Evolutionary conservation across 176 grass and related monocot species (phyloP).

Genomic region (Themeda triandra): DNA sequence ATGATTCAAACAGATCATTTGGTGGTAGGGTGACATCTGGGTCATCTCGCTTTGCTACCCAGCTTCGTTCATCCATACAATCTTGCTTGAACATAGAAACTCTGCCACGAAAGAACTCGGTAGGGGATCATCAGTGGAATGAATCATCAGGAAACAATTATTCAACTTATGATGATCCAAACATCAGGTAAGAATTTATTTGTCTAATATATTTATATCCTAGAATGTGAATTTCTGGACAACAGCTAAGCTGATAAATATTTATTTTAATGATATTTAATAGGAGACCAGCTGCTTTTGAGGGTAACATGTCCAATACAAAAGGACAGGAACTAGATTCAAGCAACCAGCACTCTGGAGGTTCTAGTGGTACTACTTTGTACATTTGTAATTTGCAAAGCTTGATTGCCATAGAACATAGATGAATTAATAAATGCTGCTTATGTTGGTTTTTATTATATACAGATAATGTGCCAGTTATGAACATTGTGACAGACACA

Average conservation of each 20-base stretch:
- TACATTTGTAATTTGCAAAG: background rate
- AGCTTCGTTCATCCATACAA: constrained; percentile 27
- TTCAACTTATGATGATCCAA: constrained; percentile 7
- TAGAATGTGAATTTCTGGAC: background rate
- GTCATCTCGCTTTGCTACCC: constrained; percentile 33
- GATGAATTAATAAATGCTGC: background rate
- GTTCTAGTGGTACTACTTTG: background rate
- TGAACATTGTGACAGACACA: background rate
- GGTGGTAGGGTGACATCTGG: constrained; percentile 16
- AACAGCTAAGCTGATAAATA: background rate
- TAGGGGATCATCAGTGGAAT: background rate
- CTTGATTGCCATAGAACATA: background rate
- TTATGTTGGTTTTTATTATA: constrained; percentile 26
- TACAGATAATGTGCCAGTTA: constrained; percentile 11
- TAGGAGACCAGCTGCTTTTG: constrained; percentile 34
- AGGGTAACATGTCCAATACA: constrained; percentile 13
- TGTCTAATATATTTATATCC: constrained; percentile 17
- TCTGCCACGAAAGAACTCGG: constrained; percentile 9
- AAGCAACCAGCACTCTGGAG: constrained; percentile 19
- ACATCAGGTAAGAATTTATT: constrained; percentile 30
- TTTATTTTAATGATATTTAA: background rate
- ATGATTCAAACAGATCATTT: constrained; percentile 1
- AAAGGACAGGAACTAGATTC: constrained; percentile 16
- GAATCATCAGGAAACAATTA: constrained; percentile 8
- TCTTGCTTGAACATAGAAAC: constrained; percentile 40